Evolutionary conservation across 768 basidiomycete genomes (phyloP), one percentile per base, ranked within the genome.

Genomic region (Rhizopogon rudus): DNA sequence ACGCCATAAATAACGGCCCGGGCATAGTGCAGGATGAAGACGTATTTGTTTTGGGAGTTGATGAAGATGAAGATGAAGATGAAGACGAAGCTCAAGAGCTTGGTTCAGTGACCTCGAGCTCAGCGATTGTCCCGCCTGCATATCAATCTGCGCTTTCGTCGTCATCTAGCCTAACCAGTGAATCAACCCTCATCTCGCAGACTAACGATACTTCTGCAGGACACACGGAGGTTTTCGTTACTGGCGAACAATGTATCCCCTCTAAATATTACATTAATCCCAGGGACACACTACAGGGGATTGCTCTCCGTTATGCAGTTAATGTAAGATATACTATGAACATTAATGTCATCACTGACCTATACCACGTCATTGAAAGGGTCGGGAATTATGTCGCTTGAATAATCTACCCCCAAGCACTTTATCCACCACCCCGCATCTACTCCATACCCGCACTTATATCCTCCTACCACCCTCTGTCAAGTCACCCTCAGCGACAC

Each of bases 401-500:
- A 91, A 91, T 63, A 78, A 77, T 43, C 77, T 91, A 12, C 84
- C 88, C 0, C 69, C 75, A 5, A 86, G 79, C 62, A 83, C 86
- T 3, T 69, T 91, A 17, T 80, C 73, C 55, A 88, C 84, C 0
- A 89, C 83, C 0, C 88, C 89, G 6, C 86, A 90, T 63, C 71
- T 91, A 7, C 73, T 91, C 14, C 87, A 89, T 66, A 89, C 88
- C 1, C 81, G 87, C 5, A 71, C 74, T 1, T 79, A 72, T 57
- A 67, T 91, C 54, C 65, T 73, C 14, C 72, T 89, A 9, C 86
- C 86, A 1, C 71, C 77, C 2, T 73, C 74, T 17, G 56, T 64
- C 8, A 60, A 51, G 53, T 60, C 64, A 20, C 43, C 61, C 6
- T 65, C 63, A 0, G 63, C 69, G 40, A 71, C 73, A 41, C 63